These are phyloP conservation scores for Cunninghamia lanceolata DNA, from an alignment of 75 land plant genomes.

Conservation along the genomic window DNA sequence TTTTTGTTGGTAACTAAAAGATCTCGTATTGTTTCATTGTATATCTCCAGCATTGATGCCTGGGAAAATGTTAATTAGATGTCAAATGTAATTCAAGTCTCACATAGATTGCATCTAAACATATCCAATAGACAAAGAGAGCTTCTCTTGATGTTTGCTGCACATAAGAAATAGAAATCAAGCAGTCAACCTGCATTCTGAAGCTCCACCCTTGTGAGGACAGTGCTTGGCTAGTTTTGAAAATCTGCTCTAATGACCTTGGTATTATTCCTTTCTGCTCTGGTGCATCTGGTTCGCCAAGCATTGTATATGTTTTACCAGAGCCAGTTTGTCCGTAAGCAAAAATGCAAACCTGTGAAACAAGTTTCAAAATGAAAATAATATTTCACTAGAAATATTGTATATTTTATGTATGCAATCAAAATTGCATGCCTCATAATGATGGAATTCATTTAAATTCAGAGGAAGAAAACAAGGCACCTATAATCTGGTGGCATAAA, in stretches of 20 bases:
- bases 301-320: constrained; percentile 97
- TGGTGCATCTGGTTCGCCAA: constrained; percentile 72
- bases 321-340: constrained; percentile 99
- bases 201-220: constrained; percentile 84
- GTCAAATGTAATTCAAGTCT: neutral
- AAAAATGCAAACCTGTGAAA: constrained; percentile 87
- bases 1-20: constrained; percentile 44
- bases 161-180: neutral
- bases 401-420: neutral
- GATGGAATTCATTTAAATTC: neutral
- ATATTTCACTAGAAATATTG: neutral
- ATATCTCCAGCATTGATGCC: constrained; percentile 99
- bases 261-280: constrained; percentile 88
- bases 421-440: neutral
- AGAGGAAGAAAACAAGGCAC: neutral
- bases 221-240: constrained; percentile 68
- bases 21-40: constrained; percentile 95
- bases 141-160: neutral
- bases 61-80: constrained; percentile 15
- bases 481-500: neutral
- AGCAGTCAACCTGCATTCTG: constrained; percentile 73
- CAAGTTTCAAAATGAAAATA: neutral
- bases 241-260: constrained; percentile 91
- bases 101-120: neutral
- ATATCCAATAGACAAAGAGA: neutral